These are phyloP conservation scores for Luvunga scandens DNA, from an alignment of 345 rosid genomes.

Conservation along the genomic window DNA sequence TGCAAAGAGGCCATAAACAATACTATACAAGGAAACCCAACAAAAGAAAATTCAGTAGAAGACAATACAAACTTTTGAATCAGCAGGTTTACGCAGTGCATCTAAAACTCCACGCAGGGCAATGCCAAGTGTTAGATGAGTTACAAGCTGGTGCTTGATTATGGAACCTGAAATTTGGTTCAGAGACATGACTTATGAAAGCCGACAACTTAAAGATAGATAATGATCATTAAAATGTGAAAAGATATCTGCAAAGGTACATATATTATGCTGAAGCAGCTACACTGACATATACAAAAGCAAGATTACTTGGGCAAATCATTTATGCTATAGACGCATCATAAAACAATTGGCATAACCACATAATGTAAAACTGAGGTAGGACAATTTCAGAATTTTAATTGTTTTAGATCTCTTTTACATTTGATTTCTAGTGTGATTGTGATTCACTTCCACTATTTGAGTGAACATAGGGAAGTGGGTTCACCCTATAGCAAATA, in stretches of 20 bases:
- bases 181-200: conserved; percentile 11
- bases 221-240: not conserved
- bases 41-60: not conserved
- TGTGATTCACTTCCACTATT: too few species aligned
- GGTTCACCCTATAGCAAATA: too few species aligned
- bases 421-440: too few species aligned
- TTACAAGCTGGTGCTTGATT: conserved; percentile 95
- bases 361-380: not conserved
- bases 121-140: conserved; percentile 86
- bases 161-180: conserved; percentile 66
- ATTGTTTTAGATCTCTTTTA: too few species aligned
- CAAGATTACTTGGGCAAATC: not conserved
- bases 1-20: conserved; percentile 10
- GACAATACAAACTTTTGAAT: conserved; percentile 76
- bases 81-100: conserved; percentile 93
- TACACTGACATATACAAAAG: not conserved
- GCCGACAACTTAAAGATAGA: not conserved
- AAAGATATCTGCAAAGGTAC: not conserved
- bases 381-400: too few species aligned
- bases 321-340: not conserved
- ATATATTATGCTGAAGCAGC: not conserved
- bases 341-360: not conserved
- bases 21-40: conserved; percentile 7
- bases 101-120: conserved; percentile 94
- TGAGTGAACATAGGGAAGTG: too few species aligned